Base-by-base conservation (phyloP, 192 early-diverging fungal genomes). In the Coemansia sp. region DNA sequence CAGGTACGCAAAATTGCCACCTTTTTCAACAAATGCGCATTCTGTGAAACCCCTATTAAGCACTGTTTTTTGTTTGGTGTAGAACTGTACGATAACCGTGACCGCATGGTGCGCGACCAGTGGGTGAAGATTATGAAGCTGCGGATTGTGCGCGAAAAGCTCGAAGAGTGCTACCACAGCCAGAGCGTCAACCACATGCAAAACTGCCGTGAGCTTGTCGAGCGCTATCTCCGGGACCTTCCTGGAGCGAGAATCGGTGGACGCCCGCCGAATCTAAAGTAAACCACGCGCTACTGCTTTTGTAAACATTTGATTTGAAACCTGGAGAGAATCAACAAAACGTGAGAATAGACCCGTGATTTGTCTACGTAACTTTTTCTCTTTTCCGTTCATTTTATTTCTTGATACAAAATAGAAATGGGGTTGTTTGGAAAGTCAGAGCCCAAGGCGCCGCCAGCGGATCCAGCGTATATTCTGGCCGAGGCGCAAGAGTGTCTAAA, bases 181-280 rank as follows among this genome's bases (percentile, higher is more conserved):
- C 93, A 98, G 80, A 91, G 94, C 57, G 94, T 94, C 61, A 98
- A 98, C 83, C 91, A 94, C 76, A 86, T 90, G 79, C 84, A 96
- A 68, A 96, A 92, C 85, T 98, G 96, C 84, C 85, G 91, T 34
- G 83, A 86, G 19, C 82, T 98, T 15, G 86, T 86, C 7, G 85
- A 91, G 59, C 84, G 90, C 64, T 98, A 98, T 75, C 74, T 98
- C 59, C 85, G 85, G 51, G 68, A 81, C 8, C 67, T 81, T 20
- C 78, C 78, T 10, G 74, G 63, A 10, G 78, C 78, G 4, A 70
- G 64, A 51, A 81, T 81, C 23, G 66, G 66, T 21, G 73, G 78
- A 17, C 69, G 69, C 21, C 78, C 78, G 15, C 74, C 73, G 62
- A 71, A 28, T 63, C 62, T 47, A 38, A 71, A 72, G 64, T 63